Conservation (phyloP, 164 flowering plant genomes). For the Macadamia integrifolia region DNA sequence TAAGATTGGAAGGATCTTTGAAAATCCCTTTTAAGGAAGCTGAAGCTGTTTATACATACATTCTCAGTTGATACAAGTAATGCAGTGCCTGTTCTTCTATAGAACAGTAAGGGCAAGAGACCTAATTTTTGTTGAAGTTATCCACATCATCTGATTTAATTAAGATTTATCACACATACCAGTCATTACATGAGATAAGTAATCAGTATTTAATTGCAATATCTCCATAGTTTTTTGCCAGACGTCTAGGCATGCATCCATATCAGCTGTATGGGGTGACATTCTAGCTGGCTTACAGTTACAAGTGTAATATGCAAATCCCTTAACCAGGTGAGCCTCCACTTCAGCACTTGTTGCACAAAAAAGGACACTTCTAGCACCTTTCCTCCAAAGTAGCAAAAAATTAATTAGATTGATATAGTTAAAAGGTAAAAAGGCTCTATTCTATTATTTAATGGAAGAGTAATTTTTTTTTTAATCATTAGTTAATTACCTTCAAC, state of each 20-base stretch:
- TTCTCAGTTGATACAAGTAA: too few species aligned
- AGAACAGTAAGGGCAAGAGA: too few species aligned
- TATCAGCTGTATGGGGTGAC: constrained; percentile 17
- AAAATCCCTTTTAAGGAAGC: not conserved
- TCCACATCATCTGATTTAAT: too few species aligned
- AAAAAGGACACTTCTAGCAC: constrained; percentile 24
- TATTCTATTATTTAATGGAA: too few species aligned
- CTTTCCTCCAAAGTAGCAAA: constrained; percentile 5
- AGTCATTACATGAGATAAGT: not conserved
- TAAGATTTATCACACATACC: too few species aligned
- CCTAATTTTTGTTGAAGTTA: too few species aligned
- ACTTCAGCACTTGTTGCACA: constrained; percentile 17
- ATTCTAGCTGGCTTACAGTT: constrained; percentile 21
- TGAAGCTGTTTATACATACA: too few species aligned
- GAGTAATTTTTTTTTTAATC: too few species aligned
- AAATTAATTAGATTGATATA: not conserved
- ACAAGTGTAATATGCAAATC: constrained; percentile 25
- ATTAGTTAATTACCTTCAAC: constrained; percentile 10
- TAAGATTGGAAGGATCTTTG: not conserved
- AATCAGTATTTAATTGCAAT: constrained; percentile 9
- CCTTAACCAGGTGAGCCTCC: constrained; percentile 11
- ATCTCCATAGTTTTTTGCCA: constrained; percentile 22
- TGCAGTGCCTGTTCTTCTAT: too few species aligned
- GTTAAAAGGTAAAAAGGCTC: too few species aligned
- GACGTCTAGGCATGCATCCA: constrained; percentile 14